Percentiles rank a stretch among this genome's conserved stretches.
These are phyloP conservation scores for Paspalum notatum DNA, from an alignment of 176 grass and related monocot species.

Conservation along the genomic window DNA sequence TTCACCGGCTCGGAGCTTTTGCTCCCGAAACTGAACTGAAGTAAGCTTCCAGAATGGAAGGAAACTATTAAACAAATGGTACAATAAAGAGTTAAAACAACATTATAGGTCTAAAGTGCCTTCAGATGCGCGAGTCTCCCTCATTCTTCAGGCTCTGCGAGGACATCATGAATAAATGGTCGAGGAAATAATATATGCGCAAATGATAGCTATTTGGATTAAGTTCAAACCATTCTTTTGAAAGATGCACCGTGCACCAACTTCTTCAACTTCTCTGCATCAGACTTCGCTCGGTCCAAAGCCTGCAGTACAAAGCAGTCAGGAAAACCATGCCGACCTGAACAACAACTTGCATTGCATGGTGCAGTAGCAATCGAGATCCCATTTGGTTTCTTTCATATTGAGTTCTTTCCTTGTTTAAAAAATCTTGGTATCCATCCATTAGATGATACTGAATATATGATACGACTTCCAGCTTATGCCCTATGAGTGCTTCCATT, in stretches of 20 bases:
- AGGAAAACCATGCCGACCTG: neutral
- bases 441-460: neutral
- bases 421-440: neutral
- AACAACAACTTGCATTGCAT: neutral
- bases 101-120: neutral
- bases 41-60: neutral
- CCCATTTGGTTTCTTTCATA: neutral
- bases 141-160: constrained; percentile 60
- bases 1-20: neutral
- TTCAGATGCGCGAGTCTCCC: constrained; percentile 40
- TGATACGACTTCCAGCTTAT: neutral
- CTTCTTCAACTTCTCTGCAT: constrained; percentile 88
- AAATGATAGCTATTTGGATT: neutral
- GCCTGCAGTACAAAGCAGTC: constrained; percentile 48
- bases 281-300: constrained; percentile 91
- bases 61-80: neutral
- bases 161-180: constrained; percentile 14
- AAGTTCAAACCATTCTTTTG: constrained; percentile 70
- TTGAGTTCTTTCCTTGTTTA: neutral
- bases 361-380: neutral
- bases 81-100: neutral
- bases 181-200: neutral
- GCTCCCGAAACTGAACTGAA: constrained; percentile 1
- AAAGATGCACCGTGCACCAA: constrained; percentile 66
- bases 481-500: neutral